Conservation (phyloP, 345 rosid species). For the Hibiscus syriacus region DNA sequence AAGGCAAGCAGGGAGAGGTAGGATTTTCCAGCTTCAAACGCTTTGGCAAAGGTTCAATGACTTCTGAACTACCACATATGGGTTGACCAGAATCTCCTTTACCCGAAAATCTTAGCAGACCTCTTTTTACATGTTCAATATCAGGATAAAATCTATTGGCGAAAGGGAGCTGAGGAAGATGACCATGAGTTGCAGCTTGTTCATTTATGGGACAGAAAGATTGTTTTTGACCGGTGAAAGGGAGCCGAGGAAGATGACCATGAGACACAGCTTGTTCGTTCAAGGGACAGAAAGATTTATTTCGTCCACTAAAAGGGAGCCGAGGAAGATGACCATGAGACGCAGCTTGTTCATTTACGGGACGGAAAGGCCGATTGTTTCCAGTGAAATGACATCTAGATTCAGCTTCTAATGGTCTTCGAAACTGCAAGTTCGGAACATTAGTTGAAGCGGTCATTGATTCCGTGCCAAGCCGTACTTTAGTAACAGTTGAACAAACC, state of each 20-base stretch:
- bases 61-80: conserved; percentile 15
- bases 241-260: neutral
- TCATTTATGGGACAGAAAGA: neutral
- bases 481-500: conserved; percentile 3
- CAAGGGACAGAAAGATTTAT: neutral
- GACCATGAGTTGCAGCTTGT: neutral
- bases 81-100: conserved; percentile 2
- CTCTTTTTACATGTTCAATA: neutral
- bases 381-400: neutral
- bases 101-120: neutral
- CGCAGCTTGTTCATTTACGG: neutral
- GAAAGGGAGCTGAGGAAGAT: conserved; percentile 17
- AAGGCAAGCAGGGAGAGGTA: conserved; percentile 8
- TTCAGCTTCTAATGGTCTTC: conserved; percentile 4
- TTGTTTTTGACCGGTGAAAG: neutral
- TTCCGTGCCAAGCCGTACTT: neutral
- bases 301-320: neutral
- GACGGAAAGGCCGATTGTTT: neutral
- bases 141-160: conserved; percentile 6
- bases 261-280: neutral
- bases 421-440: conserved; percentile 2
- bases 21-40: conserved; percentile 22
- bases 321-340: neutral
- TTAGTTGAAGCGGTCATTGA: neutral
- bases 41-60: conserved; percentile 14